Evolutionary conservation across 768 basidiomycete species (phyloP).

Genomic region (Mycena filopes): DNA sequence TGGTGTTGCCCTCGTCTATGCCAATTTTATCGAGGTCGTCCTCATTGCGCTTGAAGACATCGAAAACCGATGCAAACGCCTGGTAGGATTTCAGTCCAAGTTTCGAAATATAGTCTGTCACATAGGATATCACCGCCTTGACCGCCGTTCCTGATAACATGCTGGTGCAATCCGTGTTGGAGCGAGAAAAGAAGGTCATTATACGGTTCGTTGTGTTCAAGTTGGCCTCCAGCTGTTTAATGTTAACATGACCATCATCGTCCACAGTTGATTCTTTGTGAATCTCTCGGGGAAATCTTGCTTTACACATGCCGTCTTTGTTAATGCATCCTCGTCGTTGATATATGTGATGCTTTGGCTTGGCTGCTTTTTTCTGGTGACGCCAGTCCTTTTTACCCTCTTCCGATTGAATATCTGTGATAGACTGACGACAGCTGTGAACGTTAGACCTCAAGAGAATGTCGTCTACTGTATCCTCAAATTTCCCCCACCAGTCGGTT

Average conservation of each 20-base stretch:
- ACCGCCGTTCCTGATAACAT: slow-evolving; percentile 10
- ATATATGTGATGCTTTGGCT: not conserved
- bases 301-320: slow-evolving; percentile 32
- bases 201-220: not conserved
- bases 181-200: not conserved
- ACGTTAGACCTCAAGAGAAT: too few species aligned
- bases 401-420: not conserved
- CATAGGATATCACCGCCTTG: slow-evolving; percentile 16
- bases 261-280: slow-evolving; percentile 34
- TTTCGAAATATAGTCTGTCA: slow-evolving; percentile 16
- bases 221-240: not conserved
- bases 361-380: not conserved
- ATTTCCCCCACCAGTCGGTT: too few species aligned
- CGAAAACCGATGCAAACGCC: slow-evolving; percentile 9
- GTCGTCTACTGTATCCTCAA: too few species aligned
- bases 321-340: slow-evolving; percentile 19
- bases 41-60: slow-evolving; percentile 29
- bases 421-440: too few species aligned
- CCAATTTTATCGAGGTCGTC: slow-evolving; percentile 4
- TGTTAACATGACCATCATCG: slow-evolving; percentile 22
- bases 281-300: slow-evolving; percentile 37
- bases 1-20: slow-evolving; percentile 24
- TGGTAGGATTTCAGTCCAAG: slow-evolving; percentile 12
- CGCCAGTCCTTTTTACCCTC: slow-evolving; percentile 6
- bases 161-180: slow-evolving; percentile 12